Evolutionary conservation across 2,329 filamentous ascomycete species (phyloP).

Genomic region (Exophiala dermatitidis): DNA sequence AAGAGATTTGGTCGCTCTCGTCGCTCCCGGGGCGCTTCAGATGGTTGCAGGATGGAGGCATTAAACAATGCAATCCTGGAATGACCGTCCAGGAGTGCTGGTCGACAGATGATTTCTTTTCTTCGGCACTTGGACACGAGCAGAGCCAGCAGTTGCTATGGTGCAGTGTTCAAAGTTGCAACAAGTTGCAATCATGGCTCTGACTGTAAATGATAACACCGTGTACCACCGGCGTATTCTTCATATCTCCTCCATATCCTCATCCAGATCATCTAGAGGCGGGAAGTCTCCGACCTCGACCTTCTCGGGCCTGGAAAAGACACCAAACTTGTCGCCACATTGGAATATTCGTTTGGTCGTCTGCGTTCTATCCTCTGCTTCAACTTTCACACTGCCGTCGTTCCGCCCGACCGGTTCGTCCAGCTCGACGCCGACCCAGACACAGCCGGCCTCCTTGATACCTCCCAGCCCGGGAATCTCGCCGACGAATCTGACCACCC

Average conservation of each 20-base stretch:
- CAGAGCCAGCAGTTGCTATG: too few relatives aligned
- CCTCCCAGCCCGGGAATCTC: conserved; percentile 31
- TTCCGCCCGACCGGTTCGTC: conserved; percentile 62
- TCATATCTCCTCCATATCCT: conserved; percentile 50
- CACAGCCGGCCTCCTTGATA: conserved; percentile 23
- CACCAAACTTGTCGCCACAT: conserved; percentile 47
- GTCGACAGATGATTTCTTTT: too few relatives aligned
- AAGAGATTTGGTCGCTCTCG: too few relatives aligned
- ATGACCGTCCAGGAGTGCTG: too few relatives aligned
- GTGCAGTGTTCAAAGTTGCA: too few relatives aligned
- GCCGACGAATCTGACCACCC: conserved; percentile 42
- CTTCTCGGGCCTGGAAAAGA: conserved; percentile 57
- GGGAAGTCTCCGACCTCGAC: conserved; percentile 53
- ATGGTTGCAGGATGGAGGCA: too few relatives aligned
- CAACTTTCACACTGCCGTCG: conserved; percentile 46
- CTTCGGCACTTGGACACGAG: too few relatives aligned
- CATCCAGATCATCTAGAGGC: conserved; percentile 47
- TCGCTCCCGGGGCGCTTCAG: too few relatives aligned
- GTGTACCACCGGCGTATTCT: background rate
- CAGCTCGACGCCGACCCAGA: conserved; percentile 40
- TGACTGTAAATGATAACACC: background rate
- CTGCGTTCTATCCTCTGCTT: conserved; percentile 11
- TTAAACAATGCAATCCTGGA: too few relatives aligned
- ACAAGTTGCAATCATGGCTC: too few relatives aligned
- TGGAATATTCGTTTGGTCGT: conserved; percentile 46